Conservation (phyloP, 2,329 filamentous ascomycete species). For the Cryoendolithus antarcticus region DNA sequence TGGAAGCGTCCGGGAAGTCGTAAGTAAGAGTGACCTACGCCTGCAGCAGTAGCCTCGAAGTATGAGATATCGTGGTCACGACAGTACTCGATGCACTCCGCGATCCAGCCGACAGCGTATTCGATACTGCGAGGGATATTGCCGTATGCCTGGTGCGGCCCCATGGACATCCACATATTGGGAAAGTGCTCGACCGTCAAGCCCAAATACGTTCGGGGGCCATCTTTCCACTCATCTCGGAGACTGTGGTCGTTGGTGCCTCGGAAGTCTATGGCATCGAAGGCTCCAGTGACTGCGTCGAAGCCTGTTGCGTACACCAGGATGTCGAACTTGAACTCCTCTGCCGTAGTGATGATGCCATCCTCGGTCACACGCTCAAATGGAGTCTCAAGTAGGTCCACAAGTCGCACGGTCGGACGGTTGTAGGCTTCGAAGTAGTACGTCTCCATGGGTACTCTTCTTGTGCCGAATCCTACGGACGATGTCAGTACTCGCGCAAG, state of each 20-base stretch:
- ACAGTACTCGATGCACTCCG: no score
- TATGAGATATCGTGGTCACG: no score
- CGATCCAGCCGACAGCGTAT: no score
- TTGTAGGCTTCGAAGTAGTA: conserved; percentile 40
- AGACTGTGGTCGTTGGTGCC: conserved; percentile 14
- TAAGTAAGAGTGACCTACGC: no score
- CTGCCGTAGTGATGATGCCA: conserved; percentile 31
- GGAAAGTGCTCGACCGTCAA: no score
- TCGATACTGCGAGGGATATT: no score
- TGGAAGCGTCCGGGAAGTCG: no score
- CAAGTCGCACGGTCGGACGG: conserved; percentile 33
- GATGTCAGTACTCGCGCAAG: no score
- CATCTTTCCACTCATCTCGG: conserved; percentile 22
- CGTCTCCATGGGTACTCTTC: conserved; percentile 30
- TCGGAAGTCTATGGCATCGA: conserved; percentile 20
- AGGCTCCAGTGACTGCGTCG: conserved; percentile 25
- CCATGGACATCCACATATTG: no score
- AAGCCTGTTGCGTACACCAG: conserved; percentile 34
- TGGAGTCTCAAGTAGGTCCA: conserved; percentile 32
- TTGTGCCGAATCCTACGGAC: conserved; percentile 7
- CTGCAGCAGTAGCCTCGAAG: no score
- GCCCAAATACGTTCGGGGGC: no score
- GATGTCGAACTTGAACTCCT: conserved; percentile 30
- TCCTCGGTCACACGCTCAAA: conserved; percentile 32
- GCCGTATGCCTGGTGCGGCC: no score